Conservation (phyloP, 1,284 basidiomycete genomes). For the Phlebopus sp. region DNA sequence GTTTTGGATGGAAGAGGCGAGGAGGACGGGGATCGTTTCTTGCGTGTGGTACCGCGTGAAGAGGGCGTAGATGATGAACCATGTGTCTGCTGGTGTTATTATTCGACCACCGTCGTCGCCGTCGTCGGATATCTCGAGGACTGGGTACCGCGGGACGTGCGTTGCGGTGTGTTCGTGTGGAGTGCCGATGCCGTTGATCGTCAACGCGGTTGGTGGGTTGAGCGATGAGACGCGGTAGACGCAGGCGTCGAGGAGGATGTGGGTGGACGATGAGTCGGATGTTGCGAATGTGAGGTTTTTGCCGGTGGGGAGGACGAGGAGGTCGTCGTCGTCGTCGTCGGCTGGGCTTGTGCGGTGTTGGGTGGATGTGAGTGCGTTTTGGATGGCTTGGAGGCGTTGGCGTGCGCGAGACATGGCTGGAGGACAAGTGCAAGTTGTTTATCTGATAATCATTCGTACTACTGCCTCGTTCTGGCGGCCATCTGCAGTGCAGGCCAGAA, state of each 20-base stretch:
- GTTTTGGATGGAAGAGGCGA: conserved; percentile 17
- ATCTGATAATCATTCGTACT: too few relatives aligned
- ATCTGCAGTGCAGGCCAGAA: too few relatives aligned
- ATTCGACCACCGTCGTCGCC: neutral
- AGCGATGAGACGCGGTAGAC: conserved; percentile 10
- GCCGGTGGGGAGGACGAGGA: conserved; percentile 18
- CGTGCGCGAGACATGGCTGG: conserved; percentile 5
- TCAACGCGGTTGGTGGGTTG: conserved; percentile 11
- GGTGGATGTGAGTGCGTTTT: conserved; percentile 4
- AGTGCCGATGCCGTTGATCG: conserved; percentile 33
- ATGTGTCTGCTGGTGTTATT: conserved; percentile 27
- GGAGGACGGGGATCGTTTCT: conserved; percentile 32
- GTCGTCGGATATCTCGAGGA: conserved; percentile 25
- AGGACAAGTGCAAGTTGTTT: too few relatives aligned
- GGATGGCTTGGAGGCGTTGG: conserved; percentile 15
- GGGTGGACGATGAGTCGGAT: neutral
- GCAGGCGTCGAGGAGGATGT: conserved; percentile 17
- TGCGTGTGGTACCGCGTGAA: conserved; percentile 28
- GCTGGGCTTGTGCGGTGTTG: neutral
- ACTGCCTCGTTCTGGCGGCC: too few relatives aligned
- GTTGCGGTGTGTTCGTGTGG: conserved; percentile 27
- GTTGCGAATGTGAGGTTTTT: conserved; percentile 6
- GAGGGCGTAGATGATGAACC: conserved; percentile 31
- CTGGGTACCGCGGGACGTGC: conserved; percentile 31
- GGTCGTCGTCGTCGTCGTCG: neutral